Percentiles rank a stretch among this genome's conserved stretches.
Evolutionary conservation across 2,329 filamentous ascomycete genomes (phyloP).

Genomic region (Fusarium drepaniforme): DNA sequence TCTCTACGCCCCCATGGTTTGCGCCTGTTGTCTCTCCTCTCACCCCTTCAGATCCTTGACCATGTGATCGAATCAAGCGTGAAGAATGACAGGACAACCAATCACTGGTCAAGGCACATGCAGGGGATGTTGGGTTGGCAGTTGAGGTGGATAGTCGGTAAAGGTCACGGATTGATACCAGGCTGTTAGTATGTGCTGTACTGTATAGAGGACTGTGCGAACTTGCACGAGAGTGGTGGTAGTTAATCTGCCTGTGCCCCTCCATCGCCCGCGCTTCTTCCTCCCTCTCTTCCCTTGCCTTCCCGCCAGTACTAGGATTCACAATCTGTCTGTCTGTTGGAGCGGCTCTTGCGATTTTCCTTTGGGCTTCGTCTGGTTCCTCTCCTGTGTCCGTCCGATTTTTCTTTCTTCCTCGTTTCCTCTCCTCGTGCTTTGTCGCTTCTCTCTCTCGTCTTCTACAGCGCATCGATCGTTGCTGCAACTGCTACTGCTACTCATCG

Average conservation of each 20-base stretch:
- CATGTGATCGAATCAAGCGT: slow-evolving; percentile 15
- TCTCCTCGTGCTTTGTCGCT: slow-evolving; percentile 5
- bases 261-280: slow-evolving; percentile 12
- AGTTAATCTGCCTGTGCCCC: slow-evolving; percentile 10
- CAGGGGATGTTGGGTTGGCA: slow-evolving; percentile 19
- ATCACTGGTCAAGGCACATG: slow-evolving; percentile 12
- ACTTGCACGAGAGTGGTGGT: not conserved
- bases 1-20: slow-evolving; percentile 11
- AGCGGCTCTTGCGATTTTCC: slow-evolving; percentile 31
- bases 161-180: slow-evolving; percentile 3
- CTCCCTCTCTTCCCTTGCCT: slow-evolving; percentile 14
- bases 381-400: slow-evolving; percentile 31
- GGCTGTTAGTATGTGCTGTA: not conserved
- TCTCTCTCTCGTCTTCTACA: slow-evolving; percentile 4
- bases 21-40: slow-evolving; percentile 20
- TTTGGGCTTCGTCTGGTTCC: slow-evolving; percentile 25
- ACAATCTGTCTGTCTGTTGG: slow-evolving; percentile 22
- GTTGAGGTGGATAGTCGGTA: slow-evolving; percentile 20
- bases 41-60: slow-evolving; percentile 19
- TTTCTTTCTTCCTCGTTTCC: slow-evolving; percentile 13
- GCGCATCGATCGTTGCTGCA: slow-evolving; percentile 2
- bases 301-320: slow-evolving; percentile 16
- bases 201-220: slow-evolving; percentile 24
- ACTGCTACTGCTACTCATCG: slow-evolving; percentile 3
- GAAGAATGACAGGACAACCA: slow-evolving; percentile 18